Base-by-base conservation (phyloP, 2,329 filamentous ascomycete genomes). In the Thelonectria olida region DNA sequence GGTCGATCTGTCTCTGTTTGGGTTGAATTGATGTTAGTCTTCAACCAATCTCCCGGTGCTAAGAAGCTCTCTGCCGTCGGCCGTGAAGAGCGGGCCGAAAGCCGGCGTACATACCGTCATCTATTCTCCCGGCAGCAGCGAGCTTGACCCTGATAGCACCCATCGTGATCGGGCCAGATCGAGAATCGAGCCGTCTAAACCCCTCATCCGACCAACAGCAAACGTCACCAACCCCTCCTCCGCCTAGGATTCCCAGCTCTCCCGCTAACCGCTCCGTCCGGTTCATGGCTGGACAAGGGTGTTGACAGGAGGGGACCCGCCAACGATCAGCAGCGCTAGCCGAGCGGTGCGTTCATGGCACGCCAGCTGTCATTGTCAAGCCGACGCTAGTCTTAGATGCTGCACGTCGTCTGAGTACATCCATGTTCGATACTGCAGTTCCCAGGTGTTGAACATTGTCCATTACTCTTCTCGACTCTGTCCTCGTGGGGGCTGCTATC, bases 361-460 rank as follows among this genome's bases (percentile, higher is more conserved):
- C 15, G 34, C 19, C 38, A 42, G 20, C 19, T 28, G 15, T 17
- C 41, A 49, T 31, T 53, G 42, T 48, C 41, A 41, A 47, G 23
- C 31, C 8, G 39, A 31, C 36, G n/a, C 48, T 53, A 53, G 55
- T 45, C 17, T 22, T 20, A 47, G 55, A 58, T 52, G 42, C 55
- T 58, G 49, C 48, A 58, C 39, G 49, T 58, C 36, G 22, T 28
- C 28, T 17, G 25, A 27, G 17, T 19, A 36, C 23, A 38, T 38
- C 49, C 49, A 52, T 58, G 49, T 45, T 23, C 31, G 55, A 58
- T 58, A 12, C 39, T 53, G 49, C 55, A 58, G 41, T 38, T 52
- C 23, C 28, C 39, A 13, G n/a, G 13, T 42, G 53, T 39, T 58
- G 55, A 53, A 53, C 41, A 53, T 47, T 42, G 25, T 34, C 20